Evolutionary conservation across 495 filamentous ascomycete species (phyloP).

Genomic region (Neurospora tetrasperma): DNA sequence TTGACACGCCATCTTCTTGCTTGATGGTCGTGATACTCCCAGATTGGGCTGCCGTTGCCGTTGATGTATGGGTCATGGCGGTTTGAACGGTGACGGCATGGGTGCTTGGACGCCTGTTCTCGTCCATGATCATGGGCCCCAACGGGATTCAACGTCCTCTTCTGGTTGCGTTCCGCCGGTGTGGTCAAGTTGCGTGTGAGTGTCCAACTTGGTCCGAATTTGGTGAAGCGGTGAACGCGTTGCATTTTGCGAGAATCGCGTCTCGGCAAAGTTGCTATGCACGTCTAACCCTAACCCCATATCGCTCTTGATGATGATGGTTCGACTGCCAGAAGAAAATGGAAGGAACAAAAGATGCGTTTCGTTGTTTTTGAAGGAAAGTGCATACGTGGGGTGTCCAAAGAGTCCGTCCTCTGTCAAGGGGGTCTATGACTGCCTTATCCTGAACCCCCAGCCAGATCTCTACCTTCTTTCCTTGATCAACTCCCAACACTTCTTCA

Average conservation of each 20-base stretch:
- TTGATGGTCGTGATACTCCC: neutral
- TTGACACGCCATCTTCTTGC: neutral
- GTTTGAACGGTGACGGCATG: neutral
- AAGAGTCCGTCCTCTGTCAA: no score
- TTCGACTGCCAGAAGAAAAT: neutral
- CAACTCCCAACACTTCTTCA: constrained; percentile 38
- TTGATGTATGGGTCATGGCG: neutral
- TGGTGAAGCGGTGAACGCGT: neutral
- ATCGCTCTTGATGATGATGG: neutral
- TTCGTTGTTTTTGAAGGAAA: neutral
- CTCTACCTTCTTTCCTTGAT: constrained; percentile 2
- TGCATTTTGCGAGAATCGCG: neutral
- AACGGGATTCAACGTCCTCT: neutral
- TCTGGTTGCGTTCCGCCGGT: neutral
- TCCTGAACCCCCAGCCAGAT: neutral
- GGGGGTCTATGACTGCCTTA: no score
- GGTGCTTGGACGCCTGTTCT: neutral
- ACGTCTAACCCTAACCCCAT: neutral
- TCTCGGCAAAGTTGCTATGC: neutral
- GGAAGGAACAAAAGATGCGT: neutral
- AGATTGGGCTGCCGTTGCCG: neutral
- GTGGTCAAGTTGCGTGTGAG: neutral
- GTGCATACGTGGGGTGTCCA: neutral
- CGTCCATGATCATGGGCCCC: neutral
- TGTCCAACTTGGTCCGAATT: neutral